phyloP scores from a whole-genome alignment of 345 rosid genomes.

The Eucalyptus tenuipes region DNA sequence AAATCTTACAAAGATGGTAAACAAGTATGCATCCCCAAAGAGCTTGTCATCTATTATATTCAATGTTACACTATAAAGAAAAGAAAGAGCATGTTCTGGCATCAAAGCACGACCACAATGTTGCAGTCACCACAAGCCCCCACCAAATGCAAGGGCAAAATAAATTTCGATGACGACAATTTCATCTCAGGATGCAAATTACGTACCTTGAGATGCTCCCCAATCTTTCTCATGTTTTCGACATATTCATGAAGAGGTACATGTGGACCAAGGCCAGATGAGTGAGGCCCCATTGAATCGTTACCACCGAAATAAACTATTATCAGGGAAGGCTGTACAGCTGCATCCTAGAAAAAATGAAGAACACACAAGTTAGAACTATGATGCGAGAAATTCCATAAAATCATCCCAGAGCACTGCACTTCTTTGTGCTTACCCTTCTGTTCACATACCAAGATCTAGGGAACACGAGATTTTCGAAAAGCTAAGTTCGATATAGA shows the following conservation, averaged over 20 bases:
- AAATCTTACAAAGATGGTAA: neutral
- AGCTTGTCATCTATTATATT: neutral
- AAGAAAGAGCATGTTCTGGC: neutral
- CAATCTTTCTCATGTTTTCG: constrained; percentile 78
- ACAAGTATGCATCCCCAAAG: neutral
- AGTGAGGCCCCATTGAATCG: constrained; percentile 92
- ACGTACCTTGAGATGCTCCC: constrained; percentile 63
- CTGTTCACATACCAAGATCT: neutral
- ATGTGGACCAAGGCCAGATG: constrained; percentile 92
- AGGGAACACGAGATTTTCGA: neutral
- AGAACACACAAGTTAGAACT: neutral
- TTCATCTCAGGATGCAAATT: neutral
- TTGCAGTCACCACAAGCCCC: neutral
- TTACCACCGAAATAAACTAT: constrained; percentile 97
- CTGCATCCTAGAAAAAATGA: constrained; percentile 41
- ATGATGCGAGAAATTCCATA: neutral
- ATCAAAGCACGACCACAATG: neutral
- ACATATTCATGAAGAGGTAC: constrained; percentile 71
- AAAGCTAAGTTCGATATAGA: neutral
- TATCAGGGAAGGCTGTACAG: constrained; percentile 64
- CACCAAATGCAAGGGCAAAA: neutral
- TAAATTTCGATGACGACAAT: neutral
- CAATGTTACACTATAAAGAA: neutral
- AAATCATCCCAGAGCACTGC: neutral
- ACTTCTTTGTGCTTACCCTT: neutral